A percentile compares a stretch with the other conserved stretches of the same genome.
These are phyloP conservation scores for Paradendryphiella salina DNA, from an alignment of 2,329 filamentous ascomycete species.

Conservation along the genomic window DNA sequence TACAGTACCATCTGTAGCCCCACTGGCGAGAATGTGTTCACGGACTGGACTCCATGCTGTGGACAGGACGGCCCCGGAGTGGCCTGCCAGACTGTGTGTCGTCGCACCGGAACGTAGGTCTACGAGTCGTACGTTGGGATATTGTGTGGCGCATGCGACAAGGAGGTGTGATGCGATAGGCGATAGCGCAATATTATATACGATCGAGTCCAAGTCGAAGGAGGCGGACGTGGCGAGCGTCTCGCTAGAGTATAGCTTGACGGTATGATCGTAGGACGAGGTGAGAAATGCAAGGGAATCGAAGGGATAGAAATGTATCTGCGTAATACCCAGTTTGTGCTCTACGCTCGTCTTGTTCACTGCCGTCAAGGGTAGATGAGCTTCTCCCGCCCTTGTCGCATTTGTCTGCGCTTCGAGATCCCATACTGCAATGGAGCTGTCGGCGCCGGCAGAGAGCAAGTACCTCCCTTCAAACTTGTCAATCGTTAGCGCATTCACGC, in stretches of 20 bases:
- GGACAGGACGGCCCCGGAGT: slow-evolving; percentile 60
- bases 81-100: slow-evolving; percentile 56
- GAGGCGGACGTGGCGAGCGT: slow-evolving; percentile 63
- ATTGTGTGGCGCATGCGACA: slow-evolving; percentile 85
- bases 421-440: slow-evolving; percentile 84
- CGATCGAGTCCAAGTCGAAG: slow-evolving; percentile 68
- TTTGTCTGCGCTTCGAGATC: slow-evolving; percentile 64
- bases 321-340: slow-evolving; percentile 74
- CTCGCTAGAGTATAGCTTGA: slow-evolving; percentile 74
- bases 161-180: slow-evolving; percentile 72
- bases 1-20: slow-evolving; percentile 80
- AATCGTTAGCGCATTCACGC: slow-evolving; percentile 76
- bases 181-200: slow-evolving; percentile 79
- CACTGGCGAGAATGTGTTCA: slow-evolving; percentile 79
- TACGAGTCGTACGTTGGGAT: slow-evolving; percentile 80
- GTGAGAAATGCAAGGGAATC: slow-evolving; percentile 76
- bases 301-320: slow-evolving; percentile 77
- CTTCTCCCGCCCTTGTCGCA: slow-evolving; percentile 20
- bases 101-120: slow-evolving; percentile 81
- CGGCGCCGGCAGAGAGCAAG: slow-evolving; percentile 81
- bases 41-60: slow-evolving; percentile 79
- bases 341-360: slow-evolving; percentile 38
- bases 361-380: slow-evolving; percentile 33
- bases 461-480: slow-evolving; percentile 81
- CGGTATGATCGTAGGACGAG: slow-evolving; percentile 74